A percentile compares a stretch with the other conserved stretches of the same genome.
Conservation (phyloP, 2,329 filamentous ascomycete species). For the Botryotinia globosa region DNA sequence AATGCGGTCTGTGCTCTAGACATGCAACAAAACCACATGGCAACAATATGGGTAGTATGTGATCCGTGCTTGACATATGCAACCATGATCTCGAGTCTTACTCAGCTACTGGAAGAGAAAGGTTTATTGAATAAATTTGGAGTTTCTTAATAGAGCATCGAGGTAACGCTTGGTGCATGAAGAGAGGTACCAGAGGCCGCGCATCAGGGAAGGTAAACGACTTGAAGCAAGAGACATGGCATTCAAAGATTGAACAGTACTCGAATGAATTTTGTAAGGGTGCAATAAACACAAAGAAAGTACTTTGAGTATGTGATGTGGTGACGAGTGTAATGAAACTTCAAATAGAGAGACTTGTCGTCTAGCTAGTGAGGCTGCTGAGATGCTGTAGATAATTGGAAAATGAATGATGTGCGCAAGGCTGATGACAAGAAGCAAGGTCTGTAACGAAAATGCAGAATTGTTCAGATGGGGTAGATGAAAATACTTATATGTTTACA, state of each 20-base stretch:
- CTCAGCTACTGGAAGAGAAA: neutral
- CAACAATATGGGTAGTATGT: constrained; percentile 6
- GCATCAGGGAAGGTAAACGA: neutral
- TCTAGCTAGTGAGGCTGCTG: neutral
- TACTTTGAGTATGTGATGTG: neutral
- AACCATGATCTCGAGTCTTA: neutral
- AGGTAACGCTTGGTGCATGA: neutral
- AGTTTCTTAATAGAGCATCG: neutral
- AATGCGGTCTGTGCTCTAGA: constrained; percentile 3
- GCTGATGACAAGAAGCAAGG: neutral
- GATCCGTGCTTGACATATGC: constrained; percentile 14
- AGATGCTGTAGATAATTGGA: neutral
- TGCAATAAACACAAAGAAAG: neutral
- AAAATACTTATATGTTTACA: constrained; percentile 6
- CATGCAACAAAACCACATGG: constrained; percentile 16
- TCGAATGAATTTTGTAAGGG: neutral
- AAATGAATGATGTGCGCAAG: neutral
- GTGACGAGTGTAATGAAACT: neutral
- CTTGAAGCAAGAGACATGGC: neutral
- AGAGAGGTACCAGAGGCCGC: neutral
- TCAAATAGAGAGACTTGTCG: neutral
- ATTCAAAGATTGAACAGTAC: neutral
- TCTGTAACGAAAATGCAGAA: neutral
- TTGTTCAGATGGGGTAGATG: neutral
- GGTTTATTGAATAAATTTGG: neutral